Evolutionary conservation across 129 eudicot species (phyloP).

Genomic region (Flaveria robusta): DNA sequence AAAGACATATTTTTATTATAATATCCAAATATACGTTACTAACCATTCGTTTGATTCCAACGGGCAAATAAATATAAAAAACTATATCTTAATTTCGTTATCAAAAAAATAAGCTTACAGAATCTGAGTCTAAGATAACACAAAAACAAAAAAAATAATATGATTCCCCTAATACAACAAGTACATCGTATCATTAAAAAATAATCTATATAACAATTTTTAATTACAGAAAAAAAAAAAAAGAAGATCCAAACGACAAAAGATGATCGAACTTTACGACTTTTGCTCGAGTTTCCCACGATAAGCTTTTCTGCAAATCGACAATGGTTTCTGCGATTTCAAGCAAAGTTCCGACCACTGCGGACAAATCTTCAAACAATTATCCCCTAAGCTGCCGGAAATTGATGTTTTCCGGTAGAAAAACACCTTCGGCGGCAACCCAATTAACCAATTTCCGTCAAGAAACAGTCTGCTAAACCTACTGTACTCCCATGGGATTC

Average conservation of each 20-base stretch:
- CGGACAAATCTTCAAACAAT: constrained; percentile 5
- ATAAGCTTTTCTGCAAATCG: constrained; percentile 7
- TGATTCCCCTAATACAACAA: not conserved
- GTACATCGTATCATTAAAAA: not conserved
- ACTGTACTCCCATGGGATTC: constrained; percentile 2
- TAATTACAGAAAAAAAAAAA: not conserved
- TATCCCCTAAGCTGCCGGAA: constrained; percentile 14
- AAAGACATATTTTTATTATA: no score
- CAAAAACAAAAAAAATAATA: not conserved
- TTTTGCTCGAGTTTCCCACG: not conserved
- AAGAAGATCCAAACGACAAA: not conserved
- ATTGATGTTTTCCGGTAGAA: not conserved
- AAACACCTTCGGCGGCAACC: constrained; percentile 7
- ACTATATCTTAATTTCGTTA: not conserved
- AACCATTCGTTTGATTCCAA: not conserved
- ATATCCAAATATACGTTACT: not conserved
- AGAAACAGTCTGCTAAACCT: not conserved
- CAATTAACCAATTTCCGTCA: constrained; percentile 1
- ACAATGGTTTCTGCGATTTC: constrained; percentile 6
- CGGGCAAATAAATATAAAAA: constrained; percentile 3
- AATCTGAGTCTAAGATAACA: not conserved
- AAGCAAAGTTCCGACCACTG: not conserved
- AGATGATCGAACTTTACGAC: not conserved
- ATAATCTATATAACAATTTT: not conserved
- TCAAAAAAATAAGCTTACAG: not conserved